Evolutionary conservation across 1,284 basidiomycete species (phyloP).

Genomic region (Leccinum fallax): DNA sequence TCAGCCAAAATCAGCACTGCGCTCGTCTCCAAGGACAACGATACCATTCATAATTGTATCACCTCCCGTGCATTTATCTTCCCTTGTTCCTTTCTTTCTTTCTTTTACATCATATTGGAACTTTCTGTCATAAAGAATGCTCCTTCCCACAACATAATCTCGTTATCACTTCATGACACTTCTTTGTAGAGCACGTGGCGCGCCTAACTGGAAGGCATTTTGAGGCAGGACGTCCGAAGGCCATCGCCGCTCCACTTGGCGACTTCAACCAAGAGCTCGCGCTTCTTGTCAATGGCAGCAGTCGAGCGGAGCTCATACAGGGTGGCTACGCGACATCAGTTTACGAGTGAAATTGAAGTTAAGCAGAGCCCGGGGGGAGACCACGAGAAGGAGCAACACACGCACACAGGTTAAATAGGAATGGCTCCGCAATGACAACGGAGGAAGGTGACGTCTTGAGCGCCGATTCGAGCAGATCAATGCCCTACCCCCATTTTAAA

Average conservation of each 20-base stretch:
- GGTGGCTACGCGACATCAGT: constrained; percentile 54
- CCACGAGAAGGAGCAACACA: constrained; percentile 4
- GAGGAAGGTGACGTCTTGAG: constrained; percentile 64
- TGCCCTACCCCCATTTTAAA: constrained; percentile 48
- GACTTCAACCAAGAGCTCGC: constrained; percentile 68
- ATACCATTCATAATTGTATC: constrained; percentile 30
- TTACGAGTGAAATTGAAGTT: background rate
- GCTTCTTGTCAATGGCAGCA: constrained; percentile 71
- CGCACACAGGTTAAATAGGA: constrained; percentile 80
- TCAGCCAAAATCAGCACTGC: background rate
- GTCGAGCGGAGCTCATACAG: constrained; percentile 77
- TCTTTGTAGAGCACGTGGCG: too few relatives aligned
- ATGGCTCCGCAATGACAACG: constrained; percentile 74
- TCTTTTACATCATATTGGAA: background rate
- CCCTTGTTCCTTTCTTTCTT: constrained; percentile 1
- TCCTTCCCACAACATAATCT: constrained; percentile 6
- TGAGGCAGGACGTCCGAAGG: constrained; percentile 73
- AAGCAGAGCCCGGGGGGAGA: background rate
- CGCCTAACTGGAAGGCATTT: constrained; percentile 63
- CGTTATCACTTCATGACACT: background rate
- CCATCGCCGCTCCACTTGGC: constrained; percentile 85
- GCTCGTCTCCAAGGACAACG: constrained; percentile 4
- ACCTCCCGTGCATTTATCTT: constrained; percentile 18
- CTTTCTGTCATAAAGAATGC: background rate
- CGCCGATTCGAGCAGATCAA: constrained; percentile 64